These are phyloP conservation scores for Termitomyces sp. DNA, from an alignment of 768 basidiomycete genomes.

Conservation along the genomic window DNA sequence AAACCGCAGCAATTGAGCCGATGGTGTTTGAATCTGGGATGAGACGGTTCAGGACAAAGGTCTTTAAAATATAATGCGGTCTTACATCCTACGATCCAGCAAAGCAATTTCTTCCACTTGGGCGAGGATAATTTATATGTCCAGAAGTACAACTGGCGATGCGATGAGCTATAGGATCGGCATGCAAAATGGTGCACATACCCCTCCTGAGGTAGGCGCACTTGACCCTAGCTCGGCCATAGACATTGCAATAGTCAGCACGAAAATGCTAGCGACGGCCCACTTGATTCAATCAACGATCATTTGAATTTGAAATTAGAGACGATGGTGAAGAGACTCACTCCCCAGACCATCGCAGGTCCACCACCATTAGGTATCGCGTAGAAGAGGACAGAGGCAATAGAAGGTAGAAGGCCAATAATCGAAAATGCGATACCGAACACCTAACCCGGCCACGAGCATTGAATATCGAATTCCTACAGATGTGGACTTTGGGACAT, in stretches of 20 bases:
- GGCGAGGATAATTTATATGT: conserved; percentile 57
- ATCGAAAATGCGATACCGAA: conserved; percentile 73
- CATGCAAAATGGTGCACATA: conserved; percentile 18
- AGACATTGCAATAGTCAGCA: conserved; percentile 58
- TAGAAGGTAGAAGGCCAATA: conserved; percentile 63
- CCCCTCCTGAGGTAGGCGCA: conserved; percentile 72
- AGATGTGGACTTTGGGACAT: too few species aligned
- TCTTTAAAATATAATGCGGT: conserved; percentile 15
- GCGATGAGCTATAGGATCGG: neutral
- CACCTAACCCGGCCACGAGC: conserved; percentile 35
- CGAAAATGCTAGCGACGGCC: conserved; percentile 61
- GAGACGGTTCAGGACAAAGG: neutral
- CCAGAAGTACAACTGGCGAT: conserved; percentile 62
- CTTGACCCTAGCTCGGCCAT: conserved; percentile 72
- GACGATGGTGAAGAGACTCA: conserved; percentile 24
- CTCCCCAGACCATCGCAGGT: conserved; percentile 73
- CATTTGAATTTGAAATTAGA: neutral
- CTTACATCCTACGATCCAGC: conserved; percentile 68
- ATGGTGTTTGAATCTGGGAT: conserved; percentile 41
- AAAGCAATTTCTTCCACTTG: conserved; percentile 54
- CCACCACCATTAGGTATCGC: conserved; percentile 68
- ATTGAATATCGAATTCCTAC: neutral
- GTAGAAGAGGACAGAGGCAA: conserved; percentile 53
- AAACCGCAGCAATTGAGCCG: conserved; percentile 41
- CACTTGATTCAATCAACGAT: conserved; percentile 39